Conservation (phyloP, 2,329 filamentous ascomycete species). For the Gremmenia infestans region DNA sequence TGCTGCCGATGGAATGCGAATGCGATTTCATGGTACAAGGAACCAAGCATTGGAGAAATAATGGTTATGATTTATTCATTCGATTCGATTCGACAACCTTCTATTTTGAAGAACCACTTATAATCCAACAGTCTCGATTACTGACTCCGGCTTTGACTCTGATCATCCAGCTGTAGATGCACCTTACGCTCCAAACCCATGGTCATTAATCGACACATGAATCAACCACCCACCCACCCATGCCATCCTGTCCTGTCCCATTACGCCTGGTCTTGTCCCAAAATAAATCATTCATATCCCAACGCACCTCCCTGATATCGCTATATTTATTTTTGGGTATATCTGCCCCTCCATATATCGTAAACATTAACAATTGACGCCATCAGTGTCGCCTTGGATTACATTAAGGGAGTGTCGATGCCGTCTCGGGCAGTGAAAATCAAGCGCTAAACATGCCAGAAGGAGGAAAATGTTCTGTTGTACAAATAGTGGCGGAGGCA, state of each 20-base stretch:
- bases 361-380: slow-evolving; percentile 12
- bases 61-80: not conserved
- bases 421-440: slow-evolving; percentile 2
- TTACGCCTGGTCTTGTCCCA: slow-evolving; percentile 11
- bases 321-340: slow-evolving; percentile 11
- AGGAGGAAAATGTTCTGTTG: slow-evolving; percentile 13
- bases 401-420: slow-evolving; percentile 23
- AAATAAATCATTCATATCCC: not conserved
- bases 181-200: slow-evolving; percentile 6
- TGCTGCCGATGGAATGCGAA: not conserved
- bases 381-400: slow-evolving; percentile 14
- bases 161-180: slow-evolving; percentile 11
- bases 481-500: slow-evolving; percentile 15
- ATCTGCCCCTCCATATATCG: slow-evolving; percentile 10
- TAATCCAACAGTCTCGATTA: slow-evolving; percentile 7
- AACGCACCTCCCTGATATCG: too few relatives aligned
- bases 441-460: slow-evolving; percentile 20
- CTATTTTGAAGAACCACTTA: slow-evolving; percentile 15
- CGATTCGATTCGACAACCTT: slow-evolving; percentile 6
- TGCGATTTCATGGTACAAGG: not conserved
- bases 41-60: not conserved
- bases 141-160: not conserved
- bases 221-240: not conserved
- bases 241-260: slow-evolving; percentile 9
- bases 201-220: slow-evolving; percentile 21